These are phyloP conservation scores for Adansonia madagascariensis DNA, from an alignment of 441 rosid genomes.

Conservation along the genomic window DNA sequence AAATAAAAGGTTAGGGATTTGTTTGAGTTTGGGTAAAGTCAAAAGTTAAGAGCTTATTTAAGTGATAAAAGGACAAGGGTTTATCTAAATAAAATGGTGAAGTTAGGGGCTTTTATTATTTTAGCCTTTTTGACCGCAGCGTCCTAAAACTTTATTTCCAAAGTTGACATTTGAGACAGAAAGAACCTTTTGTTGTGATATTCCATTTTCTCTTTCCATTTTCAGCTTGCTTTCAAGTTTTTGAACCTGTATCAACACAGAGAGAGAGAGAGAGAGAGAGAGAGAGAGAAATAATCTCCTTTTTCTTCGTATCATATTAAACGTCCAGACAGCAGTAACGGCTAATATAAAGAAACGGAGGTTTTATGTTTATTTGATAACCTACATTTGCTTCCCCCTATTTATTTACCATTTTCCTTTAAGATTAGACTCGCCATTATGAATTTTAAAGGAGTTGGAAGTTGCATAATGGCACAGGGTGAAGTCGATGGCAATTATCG, in stretches of 20 bases:
- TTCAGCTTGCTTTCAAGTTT: conserved; percentile 14
- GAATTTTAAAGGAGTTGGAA: background rate
- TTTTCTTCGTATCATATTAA: background rate
- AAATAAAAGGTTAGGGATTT: no score
- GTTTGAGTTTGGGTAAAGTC: no score
- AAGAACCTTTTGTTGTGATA: conserved; percentile 5
- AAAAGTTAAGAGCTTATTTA: no score
- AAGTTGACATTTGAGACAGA: background rate
- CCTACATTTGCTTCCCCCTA: background rate
- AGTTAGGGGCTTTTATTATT: no score
- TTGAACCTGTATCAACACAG: conserved; percentile 3
- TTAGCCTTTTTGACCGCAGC: no score
- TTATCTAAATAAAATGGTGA: no score
- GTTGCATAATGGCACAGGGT: background rate
- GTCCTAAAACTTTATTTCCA: background rate
- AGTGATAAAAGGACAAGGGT: no score
- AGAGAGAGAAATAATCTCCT: background rate
- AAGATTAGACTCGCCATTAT: background rate
- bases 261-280: no score
- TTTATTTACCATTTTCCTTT: background rate
- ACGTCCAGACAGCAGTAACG: background rate
- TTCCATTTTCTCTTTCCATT: conserved; percentile 13
- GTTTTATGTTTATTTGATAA: background rate
- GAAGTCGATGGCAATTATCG: no score
- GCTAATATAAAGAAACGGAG: background rate